Evolutionary conservation across 2,329 filamentous ascomycete species (phyloP).

Genomic region (Neofusicoccum laricinum): DNA sequence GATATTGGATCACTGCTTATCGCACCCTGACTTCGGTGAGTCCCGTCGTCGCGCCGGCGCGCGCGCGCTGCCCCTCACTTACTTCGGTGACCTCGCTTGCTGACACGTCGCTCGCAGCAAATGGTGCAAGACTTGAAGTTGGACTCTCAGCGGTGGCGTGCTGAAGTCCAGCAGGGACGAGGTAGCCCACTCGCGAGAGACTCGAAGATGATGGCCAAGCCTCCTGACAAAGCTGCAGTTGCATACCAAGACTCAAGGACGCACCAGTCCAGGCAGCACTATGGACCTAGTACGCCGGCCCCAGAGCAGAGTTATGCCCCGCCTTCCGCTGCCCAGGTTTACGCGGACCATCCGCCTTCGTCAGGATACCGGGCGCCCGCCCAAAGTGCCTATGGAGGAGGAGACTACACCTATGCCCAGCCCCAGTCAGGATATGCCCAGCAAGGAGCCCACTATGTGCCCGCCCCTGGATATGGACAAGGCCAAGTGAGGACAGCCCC

Average conservation of each 20-base stretch:
- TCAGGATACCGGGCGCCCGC: conserved; percentile 23
- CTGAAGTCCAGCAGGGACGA: conserved; percentile 37
- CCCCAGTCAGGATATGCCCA: conserved; percentile 34
- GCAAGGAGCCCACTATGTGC: conserved; percentile 29
- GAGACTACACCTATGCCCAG: conserved; percentile 27
- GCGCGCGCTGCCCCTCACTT: background rate
- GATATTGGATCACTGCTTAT: conserved; percentile 53
- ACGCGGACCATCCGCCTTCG: conserved; percentile 32
- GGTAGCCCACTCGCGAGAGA: conserved; percentile 45
- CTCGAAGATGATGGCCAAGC: conserved; percentile 42
- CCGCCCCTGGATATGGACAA: conserved; percentile 24
- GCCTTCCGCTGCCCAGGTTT: conserved; percentile 24
- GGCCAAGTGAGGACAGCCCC: conserved; percentile 19
- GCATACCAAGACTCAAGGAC: conserved; percentile 43
- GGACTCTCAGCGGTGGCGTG: conserved; percentile 47
- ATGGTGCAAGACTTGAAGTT: conserved; percentile 50
- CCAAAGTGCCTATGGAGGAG: conserved; percentile 17
- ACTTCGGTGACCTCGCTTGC: background rate
- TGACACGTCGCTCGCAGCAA: conserved; percentile 31
- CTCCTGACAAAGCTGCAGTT: conserved; percentile 45
- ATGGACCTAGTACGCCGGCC: conserved; percentile 28
- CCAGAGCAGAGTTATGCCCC: conserved; percentile 19
- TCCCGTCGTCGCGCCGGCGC: conserved; percentile 1
- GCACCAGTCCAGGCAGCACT: conserved; percentile 42
- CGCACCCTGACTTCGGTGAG: conserved; percentile 50